Conservation (phyloP, 2,329 filamentous ascomycete genomes). For the Fusarium xylarioides region DNA sequence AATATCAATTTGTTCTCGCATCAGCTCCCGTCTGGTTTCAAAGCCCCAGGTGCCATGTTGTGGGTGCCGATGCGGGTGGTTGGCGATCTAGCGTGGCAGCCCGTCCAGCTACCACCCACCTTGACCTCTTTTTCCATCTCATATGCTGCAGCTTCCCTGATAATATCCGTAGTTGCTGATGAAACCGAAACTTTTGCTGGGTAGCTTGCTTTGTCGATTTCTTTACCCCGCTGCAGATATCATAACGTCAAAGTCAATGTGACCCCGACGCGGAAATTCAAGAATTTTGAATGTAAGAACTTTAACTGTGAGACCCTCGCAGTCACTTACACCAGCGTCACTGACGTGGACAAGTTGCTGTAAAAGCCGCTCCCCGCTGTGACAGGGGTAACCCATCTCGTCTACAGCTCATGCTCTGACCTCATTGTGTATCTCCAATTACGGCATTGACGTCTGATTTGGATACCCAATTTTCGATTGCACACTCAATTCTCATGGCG, state of each 20-base stretch:
- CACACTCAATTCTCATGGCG: constrained; percentile 1
- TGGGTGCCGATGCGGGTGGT: constrained; percentile 26
- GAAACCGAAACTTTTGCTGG: not conserved
- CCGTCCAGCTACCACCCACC: constrained; percentile 14
- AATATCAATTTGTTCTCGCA: constrained; percentile 21
- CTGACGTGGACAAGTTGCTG: constrained; percentile 24
- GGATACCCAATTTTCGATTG: constrained; percentile 5
- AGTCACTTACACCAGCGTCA: constrained; percentile 24
- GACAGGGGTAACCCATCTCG: constrained; percentile 19
- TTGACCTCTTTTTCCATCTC: constrained; percentile 7
- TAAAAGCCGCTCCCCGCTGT: constrained; percentile 9
- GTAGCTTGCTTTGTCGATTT: not conserved
- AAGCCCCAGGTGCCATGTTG: constrained; percentile 18
- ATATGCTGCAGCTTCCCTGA: constrained; percentile 17
- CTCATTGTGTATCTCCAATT: constrained; percentile 30
- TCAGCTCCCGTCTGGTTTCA: constrained; percentile 14
- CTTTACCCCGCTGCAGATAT: not conserved
- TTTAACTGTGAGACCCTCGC: constrained; percentile 4
- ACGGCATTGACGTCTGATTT: constrained; percentile 14
- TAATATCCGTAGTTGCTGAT: not conserved
- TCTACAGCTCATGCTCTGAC: constrained; percentile 26
- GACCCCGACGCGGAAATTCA: not conserved
- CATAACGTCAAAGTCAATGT: not conserved
- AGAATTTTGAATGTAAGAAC: constrained; percentile 9
- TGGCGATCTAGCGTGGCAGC: constrained; percentile 38